These are phyloP conservation scores for Bruguiera gymnorhiza DNA, from an alignment of 345 rosid genomes.

Conservation along the genomic window DNA sequence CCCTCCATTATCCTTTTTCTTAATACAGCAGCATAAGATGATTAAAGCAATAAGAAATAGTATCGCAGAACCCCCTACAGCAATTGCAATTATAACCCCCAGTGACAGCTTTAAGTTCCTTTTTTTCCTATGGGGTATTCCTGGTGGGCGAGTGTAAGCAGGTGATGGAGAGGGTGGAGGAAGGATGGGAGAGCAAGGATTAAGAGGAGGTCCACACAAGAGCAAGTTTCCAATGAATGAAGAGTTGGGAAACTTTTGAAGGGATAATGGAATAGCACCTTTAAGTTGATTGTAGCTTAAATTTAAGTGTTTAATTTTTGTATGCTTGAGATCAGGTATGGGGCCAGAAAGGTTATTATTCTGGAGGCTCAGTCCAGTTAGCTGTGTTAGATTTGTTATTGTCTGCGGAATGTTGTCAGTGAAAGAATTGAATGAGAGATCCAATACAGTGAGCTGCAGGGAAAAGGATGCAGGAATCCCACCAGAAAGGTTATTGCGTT, in stretches of 20 bases:
- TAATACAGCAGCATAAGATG: constrained; percentile 54
- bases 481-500: constrained; percentile 30
- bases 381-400: constrained; percentile 43
- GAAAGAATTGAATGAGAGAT: constrained; percentile 65
- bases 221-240: constrained; percentile 64
- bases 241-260: constrained; percentile 62
- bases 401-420: constrained; percentile 50
- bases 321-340: constrained; percentile 43
- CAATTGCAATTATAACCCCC: constrained; percentile 60
- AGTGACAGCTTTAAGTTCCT: constrained; percentile 45
- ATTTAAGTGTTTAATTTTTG: constrained; percentile 53
- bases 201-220: constrained; percentile 64
- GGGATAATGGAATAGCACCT: constrained; percentile 63
- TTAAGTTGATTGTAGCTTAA: constrained; percentile 66
- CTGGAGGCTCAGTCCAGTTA: constrained; percentile 55
- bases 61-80: constrained; percentile 53
- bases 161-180: constrained; percentile 48
- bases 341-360: constrained; percentile 57
- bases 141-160: constrained; percentile 37
- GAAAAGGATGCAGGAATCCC: constrained; percentile 32
- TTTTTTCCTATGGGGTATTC: constrained; percentile 37
- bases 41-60: constrained; percentile 44
- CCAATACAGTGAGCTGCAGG: constrained; percentile 42
- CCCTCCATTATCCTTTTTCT: constrained; percentile 52
- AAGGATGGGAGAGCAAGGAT: constrained; percentile 34